phyloP scores from a whole-genome alignment of 495 filamentous ascomycete genomes.

The Penicillium longicatenatum region DNA sequence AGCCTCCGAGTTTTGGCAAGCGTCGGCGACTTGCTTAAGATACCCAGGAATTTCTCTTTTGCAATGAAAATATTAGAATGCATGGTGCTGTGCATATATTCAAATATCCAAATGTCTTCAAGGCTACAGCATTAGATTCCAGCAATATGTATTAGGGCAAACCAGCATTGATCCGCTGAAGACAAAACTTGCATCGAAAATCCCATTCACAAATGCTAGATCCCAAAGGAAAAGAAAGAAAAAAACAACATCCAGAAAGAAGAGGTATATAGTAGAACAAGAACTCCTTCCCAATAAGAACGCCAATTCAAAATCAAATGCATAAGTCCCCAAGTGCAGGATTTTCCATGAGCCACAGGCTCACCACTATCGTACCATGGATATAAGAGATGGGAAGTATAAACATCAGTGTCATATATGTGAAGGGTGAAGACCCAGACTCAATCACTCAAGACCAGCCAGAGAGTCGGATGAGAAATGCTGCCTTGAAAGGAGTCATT shows the following conservation, averaged over 20 bases:
- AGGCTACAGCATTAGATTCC: constrained; percentile 7
- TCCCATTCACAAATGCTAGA: constrained; percentile 24
- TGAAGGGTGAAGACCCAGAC: constrained; percentile 6
- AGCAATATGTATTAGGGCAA: constrained; percentile 5
- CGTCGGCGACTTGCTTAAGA: constrained; percentile 36
- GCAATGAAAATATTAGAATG: constrained; percentile 7
- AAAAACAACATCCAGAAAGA: constrained; percentile 18
- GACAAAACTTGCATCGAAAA: constrained; percentile 5
- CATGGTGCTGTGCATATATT: neutral
- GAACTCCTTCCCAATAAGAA: constrained; percentile 16
- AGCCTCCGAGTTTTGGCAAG: constrained; percentile 28
- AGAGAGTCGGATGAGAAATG: neutral
- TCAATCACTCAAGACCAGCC: constrained; percentile 27
- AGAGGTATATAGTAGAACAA: constrained; percentile 29
- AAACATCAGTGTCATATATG: constrained; percentile 27
- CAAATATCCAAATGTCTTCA: neutral
- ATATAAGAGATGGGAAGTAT: constrained; percentile 23
- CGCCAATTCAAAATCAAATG: constrained; percentile 18
- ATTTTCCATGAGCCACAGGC: constrained; percentile 16
- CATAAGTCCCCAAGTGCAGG: constrained; percentile 14
- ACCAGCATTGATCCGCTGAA: constrained; percentile 1
- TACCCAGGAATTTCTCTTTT: constrained; percentile 5
- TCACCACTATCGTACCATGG: constrained; percentile 25
- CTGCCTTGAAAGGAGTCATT: neutral
- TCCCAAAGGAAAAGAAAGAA: constrained; percentile 19